Percentiles rank a stretch among this genome's conserved stretches.
Conservation (phyloP, 768 basidiomycete species). For the Lactarius tabidus region DNA sequence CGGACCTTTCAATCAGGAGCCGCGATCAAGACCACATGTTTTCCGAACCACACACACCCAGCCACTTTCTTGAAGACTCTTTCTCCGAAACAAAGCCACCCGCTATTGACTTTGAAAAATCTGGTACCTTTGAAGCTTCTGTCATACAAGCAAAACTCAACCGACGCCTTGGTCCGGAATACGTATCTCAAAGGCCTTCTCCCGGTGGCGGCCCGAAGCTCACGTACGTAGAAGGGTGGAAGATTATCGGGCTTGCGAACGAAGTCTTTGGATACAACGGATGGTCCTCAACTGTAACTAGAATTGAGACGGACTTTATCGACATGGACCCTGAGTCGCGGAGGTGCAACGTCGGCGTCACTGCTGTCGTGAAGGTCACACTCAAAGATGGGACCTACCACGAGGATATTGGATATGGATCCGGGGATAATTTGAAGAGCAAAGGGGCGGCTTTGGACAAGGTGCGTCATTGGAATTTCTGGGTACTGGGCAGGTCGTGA, state of each 20-base stretch:
- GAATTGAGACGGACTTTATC: conserved; percentile 69
- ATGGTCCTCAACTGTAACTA: conserved; percentile 81
- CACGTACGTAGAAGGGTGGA: conserved; percentile 97
- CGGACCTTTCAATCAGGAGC: no score
- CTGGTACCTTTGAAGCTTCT: conserved; percentile 51
- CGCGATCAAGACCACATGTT: conserved; percentile 11
- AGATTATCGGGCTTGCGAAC: conserved; percentile 95
- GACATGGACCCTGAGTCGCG: conserved; percentile 68
- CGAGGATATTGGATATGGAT: conserved; percentile 92
- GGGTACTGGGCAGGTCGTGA: not conserved
- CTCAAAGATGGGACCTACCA: conserved; percentile 84
- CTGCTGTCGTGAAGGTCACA: conserved; percentile 83
- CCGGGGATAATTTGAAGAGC: conserved; percentile 76
- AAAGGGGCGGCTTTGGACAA: conserved; percentile 90
- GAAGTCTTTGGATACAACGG: conserved; percentile 99
- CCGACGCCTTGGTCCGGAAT: conserved; percentile 92
- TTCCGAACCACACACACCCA: conserved; percentile 20
- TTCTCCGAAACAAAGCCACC: conserved; percentile 14
- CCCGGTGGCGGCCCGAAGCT: conserved; percentile 84
- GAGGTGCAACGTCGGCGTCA: conserved; percentile 68
- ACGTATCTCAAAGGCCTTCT: conserved; percentile 82
- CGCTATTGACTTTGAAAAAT: not conserved
- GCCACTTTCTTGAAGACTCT: conserved; percentile 5
- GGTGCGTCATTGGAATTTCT: conserved; percentile 42
- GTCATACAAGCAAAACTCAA: conserved; percentile 76